Evolutionary conservation across 2,329 filamentous ascomycete genomes (phyloP), one percentile per base, ranked within the genome.

Genomic region (Botryotinia globosa): DNA sequence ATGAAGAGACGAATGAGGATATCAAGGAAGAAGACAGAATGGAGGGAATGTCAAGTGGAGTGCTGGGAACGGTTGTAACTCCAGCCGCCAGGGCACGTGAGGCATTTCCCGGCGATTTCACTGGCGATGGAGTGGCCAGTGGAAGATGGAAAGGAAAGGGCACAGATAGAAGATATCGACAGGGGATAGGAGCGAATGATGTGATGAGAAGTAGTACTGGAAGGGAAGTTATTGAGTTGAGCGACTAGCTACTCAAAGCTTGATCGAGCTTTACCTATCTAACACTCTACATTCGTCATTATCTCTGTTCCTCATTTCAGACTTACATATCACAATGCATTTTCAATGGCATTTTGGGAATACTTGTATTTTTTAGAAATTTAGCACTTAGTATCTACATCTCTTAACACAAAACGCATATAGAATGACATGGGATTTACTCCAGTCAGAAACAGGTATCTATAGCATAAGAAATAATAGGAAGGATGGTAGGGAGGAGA

Each of bases 121-220:
- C 37, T 25, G 66, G 51, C 45, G n/a, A 59, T 34, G 66, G 39
- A 29, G 25, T 22, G 6, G 54, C 10, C 3, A 39, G 22, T 25
- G 61, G 59, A 6, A n/a, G 45, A 25, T 65, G 69, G 69, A 71
- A 71, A 22, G 69, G 69, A 20, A 71, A 65, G 3, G 59, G 69
- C 1, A 45, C 65, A 22, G 20, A 71, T 20, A 65, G 59, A 29
- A 29, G 39, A 25, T 9, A 29, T 10, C 29, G 45, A 14, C 22
- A 25, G 4, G n/a, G 8, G 2, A 4, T 18, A 39, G 18, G 37
- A 45, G 18, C 3, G 14, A 14, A 29, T 39, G 42, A 62, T 7
- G 22, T 39, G 22, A 29, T n/a, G 54, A n/a, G 20, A 18, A 67
- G 34, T 42, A 67, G 34, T 42, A 25, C 22, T 6, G 39, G 45